Evolutionary conservation across 2,329 filamentous ascomycete species (phyloP), one percentile per base, ranked within the genome.

Genomic region (Trichoderma sp.): DNA sequence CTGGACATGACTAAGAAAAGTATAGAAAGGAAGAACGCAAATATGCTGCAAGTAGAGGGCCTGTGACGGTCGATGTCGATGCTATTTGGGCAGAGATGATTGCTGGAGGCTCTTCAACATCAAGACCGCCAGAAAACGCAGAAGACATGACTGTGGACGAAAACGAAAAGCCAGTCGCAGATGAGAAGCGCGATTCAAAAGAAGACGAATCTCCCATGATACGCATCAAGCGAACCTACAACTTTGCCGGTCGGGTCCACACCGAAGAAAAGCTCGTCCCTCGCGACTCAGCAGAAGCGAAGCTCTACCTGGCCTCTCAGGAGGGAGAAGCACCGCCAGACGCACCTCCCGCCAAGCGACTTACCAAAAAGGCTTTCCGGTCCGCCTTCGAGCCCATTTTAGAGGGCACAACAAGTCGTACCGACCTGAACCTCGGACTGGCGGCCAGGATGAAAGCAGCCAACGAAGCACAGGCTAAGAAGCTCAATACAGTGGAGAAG

Each of bases 241-340:
- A 90, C 73, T 93, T 93, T 73, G 91, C 91, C 43, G 91, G 91
- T 34, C 87, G 90, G 74, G 84, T 90, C 14, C 88, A 91, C 74
- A 90, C 86, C 0, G 91, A 93, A 74, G 89, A 92, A 76, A 92
- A 91, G 76, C 80, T 89, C 13, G 89, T 93, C 1, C 81, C 87
- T 4, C 84, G 86, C 55, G 84, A 87, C 74, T 91, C 89, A 0
- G 89, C 89, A 66, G 89, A 91, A 76, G 89, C 88, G 54, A 87
- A 85, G 71, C 82, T 90, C 13, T 90, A 88, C 72, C 83, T 91
- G 16, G 85, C 86, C 1, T 86, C 86, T 0, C 80, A 84, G 66
- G 81, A 79, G 34, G 74, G 79, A 1, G 74, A 74, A 13, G 70
- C 69, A 4, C 64, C 72, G 3, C 24, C 72, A 4, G 74, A 79